Percentiles rank a stretch among this genome's conserved stretches.
Conservation (phyloP, 1,284 basidiomycete genomes). For the Singerocomus rubriflavus region DNA sequence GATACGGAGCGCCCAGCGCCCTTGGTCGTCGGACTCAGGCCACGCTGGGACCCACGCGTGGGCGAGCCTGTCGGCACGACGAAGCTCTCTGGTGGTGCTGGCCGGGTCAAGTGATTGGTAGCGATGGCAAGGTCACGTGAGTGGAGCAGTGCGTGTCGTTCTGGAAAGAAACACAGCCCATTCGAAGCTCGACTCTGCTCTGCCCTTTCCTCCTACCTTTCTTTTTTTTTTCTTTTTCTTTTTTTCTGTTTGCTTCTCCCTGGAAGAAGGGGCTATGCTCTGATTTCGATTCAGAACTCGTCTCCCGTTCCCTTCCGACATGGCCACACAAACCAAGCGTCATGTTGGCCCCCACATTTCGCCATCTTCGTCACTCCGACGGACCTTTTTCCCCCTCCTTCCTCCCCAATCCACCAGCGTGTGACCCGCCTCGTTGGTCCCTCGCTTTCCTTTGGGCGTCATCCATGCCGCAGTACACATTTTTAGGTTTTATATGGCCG, state of each 20-base stretch:
- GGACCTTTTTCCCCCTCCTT: neutral
- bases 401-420: conserved; percentile 1
- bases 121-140: conserved; percentile 16
- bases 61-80: conserved; percentile 2
- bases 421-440: conserved; percentile 4
- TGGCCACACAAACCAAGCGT: neutral
- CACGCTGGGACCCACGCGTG: conserved; percentile 6
- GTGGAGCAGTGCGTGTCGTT: neutral
- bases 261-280: conserved; percentile 9
- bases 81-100: neutral
- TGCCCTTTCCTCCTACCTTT: neutral
- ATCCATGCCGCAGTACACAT: neutral
- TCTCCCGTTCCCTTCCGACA: neutral
- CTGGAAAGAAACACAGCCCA: conserved; percentile 16
- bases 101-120: neutral
- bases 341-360: neutral
- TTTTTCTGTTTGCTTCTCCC: neutral
- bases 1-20: conserved; percentile 18
- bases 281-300: conserved; percentile 11
- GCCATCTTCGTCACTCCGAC: conserved; percentile 3
- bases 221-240: too few species aligned
- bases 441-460: conserved; percentile 18
- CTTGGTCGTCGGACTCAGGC: conserved; percentile 19
- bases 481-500: conserved; percentile 4
- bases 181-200: neutral